Conservation (phyloP, 1,139 yeast species). For the Blastobotrys petasosporus region DNA sequence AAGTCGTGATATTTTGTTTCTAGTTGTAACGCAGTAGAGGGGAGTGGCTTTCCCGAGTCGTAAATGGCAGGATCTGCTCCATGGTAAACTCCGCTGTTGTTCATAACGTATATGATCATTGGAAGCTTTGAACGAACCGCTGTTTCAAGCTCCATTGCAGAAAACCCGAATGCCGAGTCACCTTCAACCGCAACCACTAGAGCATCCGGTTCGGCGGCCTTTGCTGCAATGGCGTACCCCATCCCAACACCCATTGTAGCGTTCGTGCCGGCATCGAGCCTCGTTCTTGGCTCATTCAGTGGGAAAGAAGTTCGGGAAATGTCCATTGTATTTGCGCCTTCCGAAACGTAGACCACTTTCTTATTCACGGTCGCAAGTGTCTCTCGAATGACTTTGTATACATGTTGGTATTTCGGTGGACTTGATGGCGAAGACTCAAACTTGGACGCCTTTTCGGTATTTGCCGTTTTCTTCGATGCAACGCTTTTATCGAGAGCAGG, state of each 20-base stretch:
- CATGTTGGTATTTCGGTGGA: constrained; percentile 47
- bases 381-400: constrained; percentile 45
- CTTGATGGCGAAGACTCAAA: constrained; percentile 26
- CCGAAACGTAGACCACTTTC: constrained; percentile 44
- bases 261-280: constrained; percentile 64
- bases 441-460: constrained; percentile 35
- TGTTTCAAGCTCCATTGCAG: constrained; percentile 61
- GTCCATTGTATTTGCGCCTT: constrained; percentile 71
- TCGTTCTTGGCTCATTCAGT: constrained; percentile 43
- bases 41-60: constrained; percentile 33
- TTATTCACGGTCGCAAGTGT: constrained; percentile 25
- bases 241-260: constrained; percentile 70
- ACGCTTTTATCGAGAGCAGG: constrained; percentile 33
- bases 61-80: constrained; percentile 42
- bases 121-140: constrained; percentile 50
- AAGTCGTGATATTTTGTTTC: constrained; percentile 51
- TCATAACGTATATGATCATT: constrained; percentile 54
- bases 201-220: constrained; percentile 41
- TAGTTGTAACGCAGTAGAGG: constrained; percentile 52
- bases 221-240: constrained; percentile 61
- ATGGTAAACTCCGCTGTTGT: constrained; percentile 62
- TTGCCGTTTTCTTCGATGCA: constrained; percentile 32
- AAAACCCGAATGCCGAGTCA: constrained; percentile 67
- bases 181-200: constrained; percentile 58
- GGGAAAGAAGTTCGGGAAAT: constrained; percentile 55